Base-by-base conservation (phyloP, 2,329 filamentous ascomycete genomes). In the Elsinoe fawcettii region DNA sequence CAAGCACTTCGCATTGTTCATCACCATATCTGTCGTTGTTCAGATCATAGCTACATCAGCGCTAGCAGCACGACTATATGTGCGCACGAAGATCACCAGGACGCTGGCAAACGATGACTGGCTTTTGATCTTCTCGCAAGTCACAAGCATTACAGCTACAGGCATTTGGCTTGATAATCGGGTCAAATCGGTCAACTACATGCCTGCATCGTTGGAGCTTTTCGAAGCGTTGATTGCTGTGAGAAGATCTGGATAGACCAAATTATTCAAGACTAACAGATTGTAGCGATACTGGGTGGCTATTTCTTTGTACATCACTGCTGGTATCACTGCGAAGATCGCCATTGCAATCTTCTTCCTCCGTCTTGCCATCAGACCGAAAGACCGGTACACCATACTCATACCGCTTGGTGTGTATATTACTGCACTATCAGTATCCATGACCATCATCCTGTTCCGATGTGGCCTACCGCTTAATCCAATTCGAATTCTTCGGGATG, bases 341-440 rank as follows among this genome's bases (percentile, higher is more conserved):
- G 34, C 53, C 3, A 55, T 55, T 16, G 53, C 53, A 11, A 43
- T 23, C 12, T 55, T 55, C 53, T 55, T 55, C 37, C 37, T 55
- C 5, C 34, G 37, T 5, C 20, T 55, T 11, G 37, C 53, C 12
- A 34, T 16, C 8, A 43, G 37, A 36, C 36, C 34, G 12, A 14
- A 18, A 16, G 34, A 55, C 11, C 34, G 53, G 16, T 43, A 20
- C 18, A 41, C 16, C 4, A 44, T 55, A n/a, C 53, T 55, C 3
- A 16, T 46, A 5, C 53, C 53, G 5, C 37, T 55, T 16, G n/a
- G 36, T 22, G 25, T 30, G 2, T 55, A 55, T 14, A 41, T 44
- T 12, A 20, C 14, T 18, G 34, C 37, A 12, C 27, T 55, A 34
- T 39, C 37, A 5, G 16, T 43, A 5, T 39, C 53, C 5, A 39